A percentile compares a stretch with the other conserved stretches of the same genome.
Evolutionary conservation across 257 asterid species (phyloP).

Genomic region (Solanum peruvianum): DNA sequence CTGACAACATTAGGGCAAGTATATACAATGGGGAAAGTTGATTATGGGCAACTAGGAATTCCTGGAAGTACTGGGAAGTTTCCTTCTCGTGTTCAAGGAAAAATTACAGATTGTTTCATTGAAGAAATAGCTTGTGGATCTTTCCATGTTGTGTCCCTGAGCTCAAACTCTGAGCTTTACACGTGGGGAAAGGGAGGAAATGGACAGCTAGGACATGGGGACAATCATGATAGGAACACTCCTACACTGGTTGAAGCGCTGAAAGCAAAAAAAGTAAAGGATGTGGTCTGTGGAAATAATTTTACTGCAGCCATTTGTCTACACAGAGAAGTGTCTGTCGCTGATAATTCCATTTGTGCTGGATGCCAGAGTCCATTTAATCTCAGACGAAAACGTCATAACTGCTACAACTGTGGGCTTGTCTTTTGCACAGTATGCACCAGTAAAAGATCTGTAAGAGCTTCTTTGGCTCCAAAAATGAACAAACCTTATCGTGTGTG

Average conservation of each 20-base stretch:
- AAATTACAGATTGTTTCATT: conserved; percentile 19
- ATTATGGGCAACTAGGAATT: conserved; percentile 27
- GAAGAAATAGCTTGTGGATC: conserved; percentile 69
- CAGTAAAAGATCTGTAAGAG: conserved; percentile 39
- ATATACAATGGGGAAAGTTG: conserved; percentile 47
- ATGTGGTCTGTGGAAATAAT: conserved; percentile 45
- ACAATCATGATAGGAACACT: conserved; percentile 26
- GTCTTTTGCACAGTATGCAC: conserved; percentile 51
- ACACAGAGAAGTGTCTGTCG: conserved; percentile 20
- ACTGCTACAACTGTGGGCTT: conserved; percentile 76
- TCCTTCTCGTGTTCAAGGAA: conserved; percentile 36
- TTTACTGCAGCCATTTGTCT: conserved; percentile 54
- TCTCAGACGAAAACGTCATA: conserved; percentile 48
- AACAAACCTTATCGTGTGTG: conserved; percentile 52
- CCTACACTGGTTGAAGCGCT: conserved; percentile 54
- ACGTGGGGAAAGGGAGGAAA: conserved; percentile 69
- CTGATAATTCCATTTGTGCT: conserved; percentile 23
- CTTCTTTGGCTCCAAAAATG: conserved; percentile 54
- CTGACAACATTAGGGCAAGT: conserved; percentile 52
- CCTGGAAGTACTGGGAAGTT: conserved; percentile 17
- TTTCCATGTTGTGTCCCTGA: conserved; percentile 51
- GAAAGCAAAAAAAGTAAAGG: conserved; percentile 44
- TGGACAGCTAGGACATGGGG: conserved; percentile 77
- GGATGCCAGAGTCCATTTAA: conserved; percentile 45
- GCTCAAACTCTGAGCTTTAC: conserved; percentile 49